Conservation (phyloP, 225 moss, liverwort and hornwort species). For the Physcomitrellopsis africana region DNA sequence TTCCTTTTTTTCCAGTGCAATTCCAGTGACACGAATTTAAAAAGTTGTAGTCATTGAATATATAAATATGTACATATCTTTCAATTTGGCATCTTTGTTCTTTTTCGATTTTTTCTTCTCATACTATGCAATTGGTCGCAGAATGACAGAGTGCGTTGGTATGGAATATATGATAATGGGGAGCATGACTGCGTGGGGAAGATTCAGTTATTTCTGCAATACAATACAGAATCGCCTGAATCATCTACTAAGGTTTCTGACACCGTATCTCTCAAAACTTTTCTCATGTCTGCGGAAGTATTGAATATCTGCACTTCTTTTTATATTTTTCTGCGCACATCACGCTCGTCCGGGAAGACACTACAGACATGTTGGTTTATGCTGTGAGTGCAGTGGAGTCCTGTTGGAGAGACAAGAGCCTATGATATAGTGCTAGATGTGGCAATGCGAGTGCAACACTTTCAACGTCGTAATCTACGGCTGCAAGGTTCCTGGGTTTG, state of each 20-base stretch:
- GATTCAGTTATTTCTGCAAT: constrained; percentile 79
- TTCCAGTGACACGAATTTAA: background rate
- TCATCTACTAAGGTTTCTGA: constrained; percentile 74
- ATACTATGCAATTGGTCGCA: constrained; percentile 30
- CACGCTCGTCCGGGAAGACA: background rate
- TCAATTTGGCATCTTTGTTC: background rate
- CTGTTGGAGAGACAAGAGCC: constrained; percentile 94
- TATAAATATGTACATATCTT: background rate
- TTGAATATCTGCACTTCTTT: background rate
- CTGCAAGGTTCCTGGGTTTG: constrained; percentile 90
- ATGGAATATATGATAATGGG: constrained; percentile 66
- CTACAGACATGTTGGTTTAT: constrained; percentile 2
- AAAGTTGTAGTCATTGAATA: background rate
- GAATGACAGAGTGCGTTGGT: constrained; percentile 94
- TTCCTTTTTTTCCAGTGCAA: background rate
- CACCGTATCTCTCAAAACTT: background rate
- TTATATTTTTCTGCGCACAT: too few relatives aligned
- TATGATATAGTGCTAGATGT: constrained; percentile 96
- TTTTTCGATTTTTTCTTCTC: background rate
- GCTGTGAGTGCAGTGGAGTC: constrained; percentile 74
- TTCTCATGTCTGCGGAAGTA: background rate
- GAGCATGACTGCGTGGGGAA: constrained; percentile 92
- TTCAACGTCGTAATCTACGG: constrained; percentile 84
- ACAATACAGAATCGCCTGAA: constrained; percentile 65
- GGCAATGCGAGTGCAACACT: constrained; percentile 90